Conservation (phyloP, 257 asterid species). For the Rauvolfia tetraphylla region DNA sequence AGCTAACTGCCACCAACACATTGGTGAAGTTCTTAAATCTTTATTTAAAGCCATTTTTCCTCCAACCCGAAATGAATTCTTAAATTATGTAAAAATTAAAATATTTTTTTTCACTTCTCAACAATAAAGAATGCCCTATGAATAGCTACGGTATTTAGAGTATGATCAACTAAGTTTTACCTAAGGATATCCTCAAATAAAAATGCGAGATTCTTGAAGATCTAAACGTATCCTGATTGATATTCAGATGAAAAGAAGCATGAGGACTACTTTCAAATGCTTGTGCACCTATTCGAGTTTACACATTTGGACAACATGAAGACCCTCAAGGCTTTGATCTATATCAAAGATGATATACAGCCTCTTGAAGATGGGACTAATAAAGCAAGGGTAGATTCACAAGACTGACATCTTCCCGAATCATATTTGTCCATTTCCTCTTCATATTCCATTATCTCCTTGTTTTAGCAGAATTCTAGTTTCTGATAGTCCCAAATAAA, state of each 20-base stretch:
- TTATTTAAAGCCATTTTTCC: not conserved
- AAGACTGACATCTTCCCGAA: not conserved
- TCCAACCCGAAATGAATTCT: not conserved
- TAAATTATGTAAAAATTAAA: not conserved
- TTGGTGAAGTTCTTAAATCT: conserved; percentile 33
- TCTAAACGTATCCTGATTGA: conserved; percentile 6
- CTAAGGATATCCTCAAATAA: not conserved
- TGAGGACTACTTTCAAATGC: conserved; percentile 47
- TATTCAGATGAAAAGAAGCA: conserved; percentile 55
- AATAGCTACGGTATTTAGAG: not conserved
- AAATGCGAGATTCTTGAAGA: not conserved
- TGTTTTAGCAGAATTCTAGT: no score
- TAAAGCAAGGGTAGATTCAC: conserved; percentile 41
- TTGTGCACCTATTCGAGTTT: conserved; percentile 47
- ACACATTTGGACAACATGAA: conserved; percentile 68
- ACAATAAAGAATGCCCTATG: not conserved
- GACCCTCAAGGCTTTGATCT: conserved; percentile 47
- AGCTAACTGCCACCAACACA: conserved; percentile 43
- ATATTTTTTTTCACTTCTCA: not conserved
- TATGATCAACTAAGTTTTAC: not conserved
- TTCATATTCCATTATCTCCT: no score
- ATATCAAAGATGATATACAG: conserved; percentile 44
- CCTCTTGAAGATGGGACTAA: conserved; percentile 56
- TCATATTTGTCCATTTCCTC: not conserved
- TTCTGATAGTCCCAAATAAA: not conserved